Base-by-base conservation (phyloP, 2,329 filamentous ascomycete species). In the Mycosphaerelloides madeirae region DNA sequence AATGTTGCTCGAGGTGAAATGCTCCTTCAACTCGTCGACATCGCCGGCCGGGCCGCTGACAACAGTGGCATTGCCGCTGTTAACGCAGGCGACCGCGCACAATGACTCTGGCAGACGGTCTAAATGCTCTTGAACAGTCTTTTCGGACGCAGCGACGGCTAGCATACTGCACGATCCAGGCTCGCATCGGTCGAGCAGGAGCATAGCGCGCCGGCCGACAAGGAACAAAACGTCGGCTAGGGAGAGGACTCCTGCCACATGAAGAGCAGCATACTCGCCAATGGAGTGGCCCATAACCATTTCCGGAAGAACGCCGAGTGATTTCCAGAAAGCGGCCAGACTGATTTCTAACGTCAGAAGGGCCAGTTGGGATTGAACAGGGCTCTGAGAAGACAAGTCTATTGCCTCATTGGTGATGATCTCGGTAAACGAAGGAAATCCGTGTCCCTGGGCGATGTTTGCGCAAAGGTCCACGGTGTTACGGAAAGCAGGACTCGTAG, bases 301-400 rank as follows among this genome's bases (percentile, higher is more conserved):
- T 9, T 42, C 35, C 2, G 63, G 62, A 14, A 31, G 33, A 6
- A 65, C 42, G 12, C 61, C 60, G 3, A 68, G 48, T 1, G 60
- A 59, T 1, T 19, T 32, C 57, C 53, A 59, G 29, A 53, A 48
- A 11, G 47, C 38, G 6, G 49, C 37, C 13, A 73, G 52, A 14
- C 67, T 69, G 32, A 77, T 71, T 49, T 75, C 57, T 1, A 69
- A 41, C 39, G 58, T 67, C 2, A 66, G 57, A 3, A 61, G 49
- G 2, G 66, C 69, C 1, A 75, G 57, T 34, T 75, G 73, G 9
- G 54, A 50, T 13, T 52, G 38, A 2, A 56, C 47, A 15, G 55
- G 44, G 29, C 43, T 31, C 28, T 49, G 33, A 6, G 35, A 19
- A 6, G 19, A n/a, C 3, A 3, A 15, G 12, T 38, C 35, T 7